Evolutionary conservation across 2,329 filamentous ascomycete genomes (phyloP).

Genomic region (Diaporthe vaccinii): DNA sequence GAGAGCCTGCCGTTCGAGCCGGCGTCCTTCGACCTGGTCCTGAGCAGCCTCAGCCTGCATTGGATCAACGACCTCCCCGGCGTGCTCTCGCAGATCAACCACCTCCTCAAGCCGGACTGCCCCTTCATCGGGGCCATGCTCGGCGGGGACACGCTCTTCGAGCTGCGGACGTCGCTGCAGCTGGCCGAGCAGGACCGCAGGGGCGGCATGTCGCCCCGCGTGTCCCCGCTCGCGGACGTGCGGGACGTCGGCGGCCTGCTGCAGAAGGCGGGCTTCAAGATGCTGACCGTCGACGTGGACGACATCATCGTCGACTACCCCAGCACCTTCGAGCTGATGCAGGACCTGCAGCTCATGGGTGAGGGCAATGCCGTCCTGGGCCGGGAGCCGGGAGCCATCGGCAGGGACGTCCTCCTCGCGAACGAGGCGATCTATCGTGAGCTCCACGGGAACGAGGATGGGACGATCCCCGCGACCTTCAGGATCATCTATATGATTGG

Average conservation of each 20-base stretch:
- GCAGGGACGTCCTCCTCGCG: slow-evolving; percentile 87
- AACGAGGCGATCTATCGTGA: slow-evolving; percentile 90
- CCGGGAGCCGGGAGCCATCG: slow-evolving; percentile 84
- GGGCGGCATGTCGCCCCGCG: slow-evolving; percentile 91
- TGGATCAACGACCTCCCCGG: slow-evolving; percentile 98
- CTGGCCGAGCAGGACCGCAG: slow-evolving; percentile 90
- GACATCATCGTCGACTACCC: slow-evolving; percentile 97
- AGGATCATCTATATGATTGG: slow-evolving; percentile 99
- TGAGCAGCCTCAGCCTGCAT: slow-evolving; percentile 91
- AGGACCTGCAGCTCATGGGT: slow-evolving; percentile 95
- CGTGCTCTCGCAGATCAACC: slow-evolving; percentile 86
- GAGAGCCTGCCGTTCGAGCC: slow-evolving; percentile 82
- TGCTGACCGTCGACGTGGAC: slow-evolving; percentile 96
- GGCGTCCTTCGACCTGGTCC: slow-evolving; percentile 86
- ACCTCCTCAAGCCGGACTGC: slow-evolving; percentile 87
- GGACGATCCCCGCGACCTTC: slow-evolving; percentile 88
- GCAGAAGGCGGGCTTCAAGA: slow-evolving; percentile 90
- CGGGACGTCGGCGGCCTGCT: slow-evolving; percentile 90
- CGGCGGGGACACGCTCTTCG: slow-evolving; percentile 92
- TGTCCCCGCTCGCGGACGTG: slow-evolving; percentile 93
- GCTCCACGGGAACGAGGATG: slow-evolving; percentile 86
- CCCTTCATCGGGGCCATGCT: slow-evolving; percentile 98
- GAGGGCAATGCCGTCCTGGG: slow-evolving; percentile 91
- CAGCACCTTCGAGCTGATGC: slow-evolving; percentile 89
- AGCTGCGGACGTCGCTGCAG: slow-evolving; percentile 93